Conservation (phyloP, 148 eudicot species). For the Chenopodium berlandieri region DNA sequence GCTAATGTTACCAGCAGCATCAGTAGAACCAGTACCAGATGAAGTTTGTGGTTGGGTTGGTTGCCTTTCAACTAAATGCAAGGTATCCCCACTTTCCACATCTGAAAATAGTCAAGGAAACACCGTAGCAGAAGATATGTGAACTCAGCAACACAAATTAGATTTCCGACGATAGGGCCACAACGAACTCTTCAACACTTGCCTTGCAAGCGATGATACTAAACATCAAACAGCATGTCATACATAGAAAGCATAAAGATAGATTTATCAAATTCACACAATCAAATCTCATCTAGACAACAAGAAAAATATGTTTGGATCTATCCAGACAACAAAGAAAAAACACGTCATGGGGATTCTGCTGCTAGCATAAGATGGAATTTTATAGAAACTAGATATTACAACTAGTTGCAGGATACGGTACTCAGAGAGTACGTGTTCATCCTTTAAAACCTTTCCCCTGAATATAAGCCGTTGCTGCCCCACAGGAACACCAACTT, state of each 20-base stretch:
- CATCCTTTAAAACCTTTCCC: constrained; percentile 93
- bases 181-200: neutral
- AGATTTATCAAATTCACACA: neutral
- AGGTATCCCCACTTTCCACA: constrained; percentile 84
- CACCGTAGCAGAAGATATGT: constrained; percentile 1
- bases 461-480: constrained; percentile 90
- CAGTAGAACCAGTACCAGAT: constrained; percentile 32
- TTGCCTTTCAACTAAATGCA: constrained; percentile 89
- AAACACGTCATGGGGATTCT: neutral
- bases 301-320: neutral
- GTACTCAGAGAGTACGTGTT: constrained; percentile 71
- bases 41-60: constrained; percentile 62
- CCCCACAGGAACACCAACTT: constrained; percentile 74
- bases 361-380: neutral
- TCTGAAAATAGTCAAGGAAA: constrained; percentile 53
- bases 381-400: neutral
- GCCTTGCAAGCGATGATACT: neutral
- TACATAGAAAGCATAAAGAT: neutral
- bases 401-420: constrained; percentile 57
- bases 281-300: neutral
- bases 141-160: neutral
- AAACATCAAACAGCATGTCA: neutral
- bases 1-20: constrained; percentile 28
- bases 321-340: neutral
- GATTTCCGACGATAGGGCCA: neutral